Percentiles rank a stretch among this genome's conserved stretches.
phyloP scores from a whole-genome alignment of 345 rosid species.

The Citrus mangshanensis region DNA sequence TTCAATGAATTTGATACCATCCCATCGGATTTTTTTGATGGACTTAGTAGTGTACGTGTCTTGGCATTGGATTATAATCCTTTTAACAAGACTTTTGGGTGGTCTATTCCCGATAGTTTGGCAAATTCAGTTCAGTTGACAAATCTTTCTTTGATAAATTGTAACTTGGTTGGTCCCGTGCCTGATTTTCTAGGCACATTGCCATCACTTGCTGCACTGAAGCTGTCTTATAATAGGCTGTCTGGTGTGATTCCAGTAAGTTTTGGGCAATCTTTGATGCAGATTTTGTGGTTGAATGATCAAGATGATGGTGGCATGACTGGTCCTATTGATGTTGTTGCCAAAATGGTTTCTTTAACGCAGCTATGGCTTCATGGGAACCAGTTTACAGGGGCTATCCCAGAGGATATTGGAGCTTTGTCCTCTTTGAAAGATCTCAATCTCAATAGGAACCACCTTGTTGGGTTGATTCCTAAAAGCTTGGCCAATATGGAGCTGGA shows the following conservation, averaged over 20 bases:
- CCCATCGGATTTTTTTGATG: slow-evolving; percentile 48
- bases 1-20: slow-evolving; percentile 39
- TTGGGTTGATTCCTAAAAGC: slow-evolving; percentile 46
- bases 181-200: slow-evolving; percentile 42
- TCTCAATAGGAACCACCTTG: slow-evolving; percentile 41
- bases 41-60: slow-evolving; percentile 32
- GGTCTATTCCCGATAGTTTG: slow-evolving; percentile 41
- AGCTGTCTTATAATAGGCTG: slow-evolving; percentile 40
- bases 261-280: slow-evolving; percentile 37
- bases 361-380: slow-evolving; percentile 61
- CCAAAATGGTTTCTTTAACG: slow-evolving; percentile 34
- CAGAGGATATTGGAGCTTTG: slow-evolving; percentile 38
- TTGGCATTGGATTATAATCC: slow-evolving; percentile 51
- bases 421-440: slow-evolving; percentile 37
- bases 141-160: slow-evolving; percentile 32
- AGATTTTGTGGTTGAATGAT: slow-evolving; percentile 44
- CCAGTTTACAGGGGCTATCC: slow-evolving; percentile 39
- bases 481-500: slow-evolving; percentile 41
- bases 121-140: slow-evolving; percentile 32
- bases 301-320: slow-evolving; percentile 38
- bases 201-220: slow-evolving; percentile 29
- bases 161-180: slow-evolving; percentile 41
- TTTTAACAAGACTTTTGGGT: slow-evolving; percentile 36
- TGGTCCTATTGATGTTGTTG: slow-evolving; percentile 37
- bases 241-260: slow-evolving; percentile 41